Conservation (phyloP, 2,329 filamentous ascomycete species). For the Cryphonectria carpinicola region DNA sequence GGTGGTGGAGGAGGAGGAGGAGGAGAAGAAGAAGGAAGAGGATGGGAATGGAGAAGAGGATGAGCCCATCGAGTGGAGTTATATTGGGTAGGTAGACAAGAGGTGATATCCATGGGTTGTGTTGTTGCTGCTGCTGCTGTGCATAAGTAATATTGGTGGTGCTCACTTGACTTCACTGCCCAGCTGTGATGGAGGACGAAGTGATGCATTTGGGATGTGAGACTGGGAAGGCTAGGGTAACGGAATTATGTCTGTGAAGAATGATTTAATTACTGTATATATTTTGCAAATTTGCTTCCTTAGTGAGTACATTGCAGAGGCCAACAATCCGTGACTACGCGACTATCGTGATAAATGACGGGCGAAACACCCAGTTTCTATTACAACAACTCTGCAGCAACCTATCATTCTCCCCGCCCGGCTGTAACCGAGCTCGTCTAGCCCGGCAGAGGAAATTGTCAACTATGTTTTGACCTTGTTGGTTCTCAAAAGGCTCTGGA, state of each 20-base stretch:
- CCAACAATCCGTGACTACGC: background rate
- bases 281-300: background rate
- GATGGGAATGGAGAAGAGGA: background rate
- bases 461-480: conserved; percentile 1
- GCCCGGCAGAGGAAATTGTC: background rate
- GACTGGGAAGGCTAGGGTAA: background rate
- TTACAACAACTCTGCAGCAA: background rate
- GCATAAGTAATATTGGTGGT: no score
- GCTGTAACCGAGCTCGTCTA: background rate
- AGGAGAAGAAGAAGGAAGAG: background rate
- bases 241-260: background rate
- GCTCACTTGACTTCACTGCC: no score
- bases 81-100: background rate
- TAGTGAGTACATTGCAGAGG: no score
- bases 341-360: background rate
- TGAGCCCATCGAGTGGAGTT: conserved; percentile 12
- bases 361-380: background rate
- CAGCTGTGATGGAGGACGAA: background rate
- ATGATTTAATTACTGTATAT: background rate
- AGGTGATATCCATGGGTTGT: no score
- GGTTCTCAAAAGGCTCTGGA: background rate
- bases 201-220: background rate
- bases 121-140: no score
- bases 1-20: background rate
- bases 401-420: background rate